Evolutionary conservation across 2,329 filamentous ascomycete species (phyloP), one percentile per base, ranked within the genome.

Genomic region (Colletotrichum sp.): DNA sequence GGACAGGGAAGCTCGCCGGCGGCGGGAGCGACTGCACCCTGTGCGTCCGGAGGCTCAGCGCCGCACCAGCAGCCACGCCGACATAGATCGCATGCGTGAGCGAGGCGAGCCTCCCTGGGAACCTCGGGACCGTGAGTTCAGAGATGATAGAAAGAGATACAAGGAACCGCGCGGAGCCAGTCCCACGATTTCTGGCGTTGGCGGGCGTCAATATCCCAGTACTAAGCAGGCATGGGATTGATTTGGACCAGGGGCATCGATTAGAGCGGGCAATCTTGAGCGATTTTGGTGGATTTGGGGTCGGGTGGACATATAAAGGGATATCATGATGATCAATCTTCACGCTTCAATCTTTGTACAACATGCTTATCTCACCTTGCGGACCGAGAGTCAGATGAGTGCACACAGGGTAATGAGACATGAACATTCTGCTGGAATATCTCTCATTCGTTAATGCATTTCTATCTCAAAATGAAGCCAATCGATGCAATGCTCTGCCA

Each of bases 21-120:
- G 82, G 67, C 83, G 84, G 60, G 84, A 84, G 9, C 76, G 77
- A 15, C 79, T 75, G 30, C 85, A 87, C 77, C 79, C 85, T 15
- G 81, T 84, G 34, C 84, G 87, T n/a, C 84, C 87, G 2, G 87
- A 87, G 2, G 79, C 82, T 16, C 82, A 85, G 32, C 83, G 87
- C 63, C 82, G 89, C 60, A 87, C 88, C 5, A 89, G 88, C 81
- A 90, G 88, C 78, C 88, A 89, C 75, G 87, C 87, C 28, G 88
- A 90, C 75, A 82, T 86, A 39, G 88, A 89, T 75, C 83, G 88
- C 9, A 74, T 77, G 76, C 68, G 76, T 18, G 76, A 76, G 18
- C 57, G 71, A 21, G 62, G 49, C 18, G 74, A 76, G 49, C 44
- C 59, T 9, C 34, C 59, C 26, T 78, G 77, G 77, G 76, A 77